Evolutionary conservation across 202 grass and related monocot genomes (phyloP).

Genomic region (Carex arenaria): DNA sequence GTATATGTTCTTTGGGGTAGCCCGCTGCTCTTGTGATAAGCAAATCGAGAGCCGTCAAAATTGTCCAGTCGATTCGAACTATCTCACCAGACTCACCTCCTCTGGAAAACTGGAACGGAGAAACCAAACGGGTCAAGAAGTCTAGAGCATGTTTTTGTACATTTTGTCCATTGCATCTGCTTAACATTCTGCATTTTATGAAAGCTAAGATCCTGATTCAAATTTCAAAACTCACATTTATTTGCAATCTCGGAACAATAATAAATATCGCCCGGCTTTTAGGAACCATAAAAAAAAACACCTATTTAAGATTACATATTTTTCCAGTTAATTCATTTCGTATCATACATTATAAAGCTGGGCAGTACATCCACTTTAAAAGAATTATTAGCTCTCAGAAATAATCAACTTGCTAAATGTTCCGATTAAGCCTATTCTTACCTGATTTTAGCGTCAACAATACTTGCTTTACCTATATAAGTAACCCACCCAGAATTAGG

Average conservation of each 20-base stretch:
- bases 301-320: background rate
- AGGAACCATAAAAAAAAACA: background rate
- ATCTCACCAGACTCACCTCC: no score
- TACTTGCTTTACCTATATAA: background rate
- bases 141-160: background rate
- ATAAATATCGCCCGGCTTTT: background rate
- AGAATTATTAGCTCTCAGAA: background rate
- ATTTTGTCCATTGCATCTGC: background rate
- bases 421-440: background rate
- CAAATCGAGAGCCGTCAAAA: background rate
- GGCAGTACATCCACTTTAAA: background rate
- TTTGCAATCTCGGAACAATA: background rate
- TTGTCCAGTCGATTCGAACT: no score
- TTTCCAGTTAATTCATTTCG: background rate
- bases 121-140: background rate
- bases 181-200: background rate
- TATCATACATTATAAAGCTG: background rate
- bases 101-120: background rate
- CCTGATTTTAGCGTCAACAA: background rate
- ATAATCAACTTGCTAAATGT: background rate
- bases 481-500: no score
- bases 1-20: no score
- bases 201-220: background rate
- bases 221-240: background rate
- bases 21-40: background rate